phyloP scores from a whole-genome alignment of 108 stramenopile genomes.

The Parietichytrium sp. region DNA sequence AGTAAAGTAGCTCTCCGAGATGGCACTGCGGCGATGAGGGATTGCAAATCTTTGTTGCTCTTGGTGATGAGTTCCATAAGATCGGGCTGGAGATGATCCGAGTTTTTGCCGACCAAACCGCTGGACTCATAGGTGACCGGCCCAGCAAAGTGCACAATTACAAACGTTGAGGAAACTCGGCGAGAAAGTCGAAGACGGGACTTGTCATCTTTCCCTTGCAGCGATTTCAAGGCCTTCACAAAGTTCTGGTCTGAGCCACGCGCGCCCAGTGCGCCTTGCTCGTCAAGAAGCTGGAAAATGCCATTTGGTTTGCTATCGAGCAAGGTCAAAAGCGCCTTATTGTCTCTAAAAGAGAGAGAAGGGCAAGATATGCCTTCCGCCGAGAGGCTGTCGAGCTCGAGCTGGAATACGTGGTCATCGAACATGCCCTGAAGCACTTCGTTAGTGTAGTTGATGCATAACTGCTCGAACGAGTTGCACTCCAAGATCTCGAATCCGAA shows the following conservation, averaged over 20 bases:
- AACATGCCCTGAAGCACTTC: constrained; percentile 68
- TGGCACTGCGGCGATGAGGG: background rate
- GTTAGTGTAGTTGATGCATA: constrained; percentile 62
- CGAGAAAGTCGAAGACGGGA: background rate
- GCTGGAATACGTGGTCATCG: constrained; percentile 58
- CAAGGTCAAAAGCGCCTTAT: constrained; percentile 92
- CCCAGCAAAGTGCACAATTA: constrained; percentile 55
- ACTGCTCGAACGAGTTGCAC: constrained; percentile 61
- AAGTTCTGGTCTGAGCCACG: constrained; percentile 71
- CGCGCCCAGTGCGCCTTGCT: constrained; percentile 75
- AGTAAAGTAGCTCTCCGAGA: background rate
- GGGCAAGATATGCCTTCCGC: constrained; percentile 58
- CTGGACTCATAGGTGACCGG: constrained; percentile 49
- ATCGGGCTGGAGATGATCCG: constrained; percentile 36
- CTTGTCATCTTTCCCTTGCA: background rate
- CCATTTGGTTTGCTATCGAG: constrained; percentile 78
- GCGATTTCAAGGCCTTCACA: background rate
- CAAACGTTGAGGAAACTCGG: constrained; percentile 30
- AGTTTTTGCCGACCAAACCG: constrained; percentile 62
- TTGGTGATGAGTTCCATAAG: background rate
- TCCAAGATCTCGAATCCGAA: constrained; percentile 68
- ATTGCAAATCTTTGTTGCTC: background rate
- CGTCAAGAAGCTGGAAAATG: constrained; percentile 63
- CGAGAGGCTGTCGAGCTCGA: constrained; percentile 61
- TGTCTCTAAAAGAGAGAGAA: constrained; percentile 86